These are phyloP conservation scores for Epipyxis sp. DNA, from an alignment of 108 stramenopile genomes.

Conservation along the genomic window DNA sequence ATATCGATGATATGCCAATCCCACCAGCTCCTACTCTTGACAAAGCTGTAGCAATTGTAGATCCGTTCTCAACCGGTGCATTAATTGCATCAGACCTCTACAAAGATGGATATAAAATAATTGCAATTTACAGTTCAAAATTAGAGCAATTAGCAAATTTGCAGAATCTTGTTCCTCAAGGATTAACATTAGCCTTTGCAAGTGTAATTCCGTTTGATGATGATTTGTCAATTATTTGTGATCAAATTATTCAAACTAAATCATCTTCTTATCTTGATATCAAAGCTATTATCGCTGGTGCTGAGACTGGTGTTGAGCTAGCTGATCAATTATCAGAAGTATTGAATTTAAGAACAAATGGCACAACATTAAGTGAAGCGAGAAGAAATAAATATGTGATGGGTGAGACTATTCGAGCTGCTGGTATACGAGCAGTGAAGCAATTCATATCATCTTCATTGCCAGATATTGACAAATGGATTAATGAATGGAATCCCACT, in stretches of 20 bases:
- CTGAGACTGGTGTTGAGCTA: constrained; percentile 76
- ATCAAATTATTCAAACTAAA: neutral
- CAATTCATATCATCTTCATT: constrained; percentile 67
- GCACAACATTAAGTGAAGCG: constrained; percentile 68
- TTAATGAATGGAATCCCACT: constrained; percentile 48
- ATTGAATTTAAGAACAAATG: constrained; percentile 74
- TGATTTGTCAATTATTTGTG: neutral
- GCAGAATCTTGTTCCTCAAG: constrained; percentile 23
- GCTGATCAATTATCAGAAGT: constrained; percentile 71
- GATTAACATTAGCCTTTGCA: constrained; percentile 4
- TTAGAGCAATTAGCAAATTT: constrained; percentile 24
- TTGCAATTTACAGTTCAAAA: constrained; percentile 45
- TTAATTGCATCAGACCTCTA: constrained; percentile 42
- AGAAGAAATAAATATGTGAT: constrained; percentile 85
- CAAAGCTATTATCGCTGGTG: constrained; percentile 70
- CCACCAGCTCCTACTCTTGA: neutral
- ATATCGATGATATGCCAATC: neutral
- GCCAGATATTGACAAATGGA: constrained; percentile 56
- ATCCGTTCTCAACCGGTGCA: constrained; percentile 84
- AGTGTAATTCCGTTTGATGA: constrained; percentile 14
- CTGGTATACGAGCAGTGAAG: constrained; percentile 75
- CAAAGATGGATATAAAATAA: constrained; percentile 38
- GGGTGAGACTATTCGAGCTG: constrained; percentile 72
- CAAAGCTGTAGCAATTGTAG: constrained; percentile 81
- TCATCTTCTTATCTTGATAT: constrained; percentile 6